Conservation (phyloP, 352 stramenopile species). For the Pythium dissimile region DNA sequence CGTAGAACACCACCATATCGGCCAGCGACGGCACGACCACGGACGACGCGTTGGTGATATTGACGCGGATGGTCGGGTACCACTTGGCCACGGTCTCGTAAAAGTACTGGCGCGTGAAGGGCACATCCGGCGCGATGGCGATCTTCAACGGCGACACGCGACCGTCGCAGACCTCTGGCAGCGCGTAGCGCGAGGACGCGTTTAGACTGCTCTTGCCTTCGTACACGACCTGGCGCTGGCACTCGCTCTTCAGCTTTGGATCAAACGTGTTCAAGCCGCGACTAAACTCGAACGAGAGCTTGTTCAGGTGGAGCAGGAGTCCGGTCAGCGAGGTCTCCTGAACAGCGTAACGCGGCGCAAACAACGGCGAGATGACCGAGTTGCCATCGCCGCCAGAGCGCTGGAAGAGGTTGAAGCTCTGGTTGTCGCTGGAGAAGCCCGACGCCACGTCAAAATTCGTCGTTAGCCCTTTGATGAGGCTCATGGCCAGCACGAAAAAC, state of each 20-base stretch:
- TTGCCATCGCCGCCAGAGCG: constrained; percentile 27
- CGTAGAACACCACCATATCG: constrained; percentile 40
- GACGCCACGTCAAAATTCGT: constrained; percentile 26
- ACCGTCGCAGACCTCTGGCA: constrained; percentile 30
- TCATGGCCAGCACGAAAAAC: constrained; percentile 54
- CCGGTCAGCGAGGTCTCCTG: constrained; percentile 61
- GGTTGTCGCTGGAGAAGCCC: constrained; percentile 30
- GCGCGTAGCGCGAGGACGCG: constrained; percentile 26
- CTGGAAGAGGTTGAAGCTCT: constrained; percentile 46
- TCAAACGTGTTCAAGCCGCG: constrained; percentile 16
- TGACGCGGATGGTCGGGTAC: constrained; percentile 27
- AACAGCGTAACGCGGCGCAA: constrained; percentile 34
- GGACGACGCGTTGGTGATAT: constrained; percentile 3
- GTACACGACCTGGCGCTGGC: constrained; percentile 26
- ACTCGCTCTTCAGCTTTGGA: background rate
- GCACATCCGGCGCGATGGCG: constrained; percentile 42
- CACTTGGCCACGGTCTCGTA: constrained; percentile 37
- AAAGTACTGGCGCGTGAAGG: constrained; percentile 63
- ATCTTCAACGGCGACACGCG: constrained; percentile 60
- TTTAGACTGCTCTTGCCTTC: constrained; percentile 34
- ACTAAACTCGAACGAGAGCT: constrained; percentile 33
- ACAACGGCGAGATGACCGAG: constrained; percentile 27
- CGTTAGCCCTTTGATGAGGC: constrained; percentile 44
- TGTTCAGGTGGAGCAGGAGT: constrained; percentile 44
- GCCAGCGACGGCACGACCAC: constrained; percentile 36